Evolutionary conservation across 1,139 yeast genomes (phyloP).

Genomic region (Protomyces inouyei): DNA sequence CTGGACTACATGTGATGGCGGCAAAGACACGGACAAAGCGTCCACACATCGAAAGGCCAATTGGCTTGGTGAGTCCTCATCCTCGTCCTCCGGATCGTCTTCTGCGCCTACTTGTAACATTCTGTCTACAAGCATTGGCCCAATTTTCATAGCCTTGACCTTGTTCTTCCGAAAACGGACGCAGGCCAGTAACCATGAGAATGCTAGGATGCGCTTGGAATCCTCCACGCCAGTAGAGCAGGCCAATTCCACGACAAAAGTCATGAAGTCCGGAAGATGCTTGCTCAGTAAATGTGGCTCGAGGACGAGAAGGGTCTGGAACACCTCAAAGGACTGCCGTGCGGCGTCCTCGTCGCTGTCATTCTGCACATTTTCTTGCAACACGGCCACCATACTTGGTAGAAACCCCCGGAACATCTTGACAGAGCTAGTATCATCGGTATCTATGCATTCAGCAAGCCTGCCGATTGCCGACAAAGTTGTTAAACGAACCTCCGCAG

Average conservation of each 20-base stretch:
- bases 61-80: slow-evolving; percentile 69
- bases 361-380: slow-evolving; percentile 60
- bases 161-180: slow-evolving; percentile 50
- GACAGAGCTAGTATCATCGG: slow-evolving; percentile 50
- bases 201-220: slow-evolving; percentile 75
- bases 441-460: slow-evolving; percentile 62
- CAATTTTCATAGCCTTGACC: slow-evolving; percentile 60
- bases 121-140: slow-evolving; percentile 69
- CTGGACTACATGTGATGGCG: slow-evolving; percentile 84
- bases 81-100: slow-evolving; percentile 74
- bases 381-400: slow-evolving; percentile 76
- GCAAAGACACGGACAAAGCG: slow-evolving; percentile 72
- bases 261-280: slow-evolving; percentile 61
- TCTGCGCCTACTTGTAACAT: slow-evolving; percentile 78
- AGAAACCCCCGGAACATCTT: slow-evolving; percentile 60
- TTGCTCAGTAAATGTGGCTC: slow-evolving; percentile 79
- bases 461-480: slow-evolving; percentile 79
- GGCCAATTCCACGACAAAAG: slow-evolving; percentile 63
- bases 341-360: slow-evolving; percentile 64
- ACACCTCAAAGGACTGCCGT: slow-evolving; percentile 74
- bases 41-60: slow-evolving; percentile 79
- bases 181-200: slow-evolving; percentile 77
- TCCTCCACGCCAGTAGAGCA: slow-evolving; percentile 64
- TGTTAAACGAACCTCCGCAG: slow-evolving; percentile 72
- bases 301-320: slow-evolving; percentile 69